Base-by-base conservation (phyloP, 352 stramenopile species). In the Pythium pyrilobum region DNA sequence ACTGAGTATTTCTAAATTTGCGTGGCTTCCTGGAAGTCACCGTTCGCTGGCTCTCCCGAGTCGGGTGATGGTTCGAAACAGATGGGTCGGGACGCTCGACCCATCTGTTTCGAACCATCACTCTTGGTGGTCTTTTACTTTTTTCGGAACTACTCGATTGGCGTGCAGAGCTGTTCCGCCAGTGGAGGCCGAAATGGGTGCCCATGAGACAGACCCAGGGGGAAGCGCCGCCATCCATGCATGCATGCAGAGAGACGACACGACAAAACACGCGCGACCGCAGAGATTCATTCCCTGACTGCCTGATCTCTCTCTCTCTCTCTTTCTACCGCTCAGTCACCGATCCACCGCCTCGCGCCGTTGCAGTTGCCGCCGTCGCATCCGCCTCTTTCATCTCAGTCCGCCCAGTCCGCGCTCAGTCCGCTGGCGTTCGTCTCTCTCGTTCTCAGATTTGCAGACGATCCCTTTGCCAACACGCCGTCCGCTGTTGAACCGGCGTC, bases 71-170 rank as follows among this genome's bases (percentile, higher is more conserved):
- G 36, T 31, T 9, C 21, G 21, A 48, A 27, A 56, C n/a, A n/a
- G n/a, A n/a, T n/a, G n/a, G n/a, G n/a, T n/a, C n/a, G n/a, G n/a
- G n/a, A n/a, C n/a, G n/a, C n/a, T n/a, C n/a, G n/a, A n/a, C n/a
- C n/a, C n/a, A n/a, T n/a, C n/a, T n/a, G n/a, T 56, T 27, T 48
- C 21, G 21, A 9, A 31, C 36, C 33, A 54, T 36, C 33, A 54
- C n/a, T 54, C 24, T n/a, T 18, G 7, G 16, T 59, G 52, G 40
- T 16, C 42, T 20, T 44, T 52, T 46, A 51, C 16, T 52, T 59
- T 25, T 46, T 24, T 9, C 39, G 21, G 39, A 49, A 42, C 36
- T 42, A 20, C n/a, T 25, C n/a, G 18, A 6, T 13, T 9, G 36
- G 6, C 12, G 34, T 40, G 34, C n/a, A 40, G n/a, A 20, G 13